These are phyloP conservation scores for Cercospora sp. DNA, from an alignment of 2,329 filamentous ascomycete genomes.

Conservation along the genomic window DNA sequence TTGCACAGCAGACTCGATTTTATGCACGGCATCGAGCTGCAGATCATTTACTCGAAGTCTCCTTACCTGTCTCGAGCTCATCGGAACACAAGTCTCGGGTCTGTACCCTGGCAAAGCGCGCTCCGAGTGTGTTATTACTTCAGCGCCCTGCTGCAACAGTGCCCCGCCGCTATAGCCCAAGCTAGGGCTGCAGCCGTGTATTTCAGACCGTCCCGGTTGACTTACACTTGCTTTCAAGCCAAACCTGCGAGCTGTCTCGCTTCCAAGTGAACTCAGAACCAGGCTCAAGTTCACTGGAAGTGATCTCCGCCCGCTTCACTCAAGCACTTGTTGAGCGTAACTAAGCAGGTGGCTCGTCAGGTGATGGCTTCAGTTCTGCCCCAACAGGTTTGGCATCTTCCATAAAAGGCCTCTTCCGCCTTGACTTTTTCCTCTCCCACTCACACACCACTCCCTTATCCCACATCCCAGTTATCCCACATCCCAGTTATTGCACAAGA, in stretches of 20 bases:
- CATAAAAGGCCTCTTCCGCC: neutral
- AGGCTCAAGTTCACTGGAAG: neutral
- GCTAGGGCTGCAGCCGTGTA: too few relatives aligned
- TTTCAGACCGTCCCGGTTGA: too few relatives aligned
- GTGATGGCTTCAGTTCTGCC: neutral
- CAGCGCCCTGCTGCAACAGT: too few relatives aligned
- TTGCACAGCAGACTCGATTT: neutral
- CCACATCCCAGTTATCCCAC: neutral
- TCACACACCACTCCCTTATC: neutral
- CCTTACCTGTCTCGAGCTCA: neutral
- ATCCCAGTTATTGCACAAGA: neutral
- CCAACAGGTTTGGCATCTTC: neutral
- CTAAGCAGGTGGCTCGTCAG: neutral
- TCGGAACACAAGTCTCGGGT: too few relatives aligned
- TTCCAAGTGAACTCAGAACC: neutral
- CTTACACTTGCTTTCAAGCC: neutral
- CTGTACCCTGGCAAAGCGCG: too few relatives aligned
- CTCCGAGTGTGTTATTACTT: too few relatives aligned
- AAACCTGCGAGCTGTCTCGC: neutral
- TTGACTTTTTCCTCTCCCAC: too few relatives aligned
- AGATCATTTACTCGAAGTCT: neutral
- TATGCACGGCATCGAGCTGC: neutral
- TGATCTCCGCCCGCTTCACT: neutral
- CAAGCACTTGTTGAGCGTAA: neutral
- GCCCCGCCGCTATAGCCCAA: too few relatives aligned